Percentiles rank a stretch among this genome's conserved stretches.
These are phyloP conservation scores for Podospora anserina DNA, from an alignment of 495 filamentous ascomycete genomes.

Conservation along the genomic window DNA sequence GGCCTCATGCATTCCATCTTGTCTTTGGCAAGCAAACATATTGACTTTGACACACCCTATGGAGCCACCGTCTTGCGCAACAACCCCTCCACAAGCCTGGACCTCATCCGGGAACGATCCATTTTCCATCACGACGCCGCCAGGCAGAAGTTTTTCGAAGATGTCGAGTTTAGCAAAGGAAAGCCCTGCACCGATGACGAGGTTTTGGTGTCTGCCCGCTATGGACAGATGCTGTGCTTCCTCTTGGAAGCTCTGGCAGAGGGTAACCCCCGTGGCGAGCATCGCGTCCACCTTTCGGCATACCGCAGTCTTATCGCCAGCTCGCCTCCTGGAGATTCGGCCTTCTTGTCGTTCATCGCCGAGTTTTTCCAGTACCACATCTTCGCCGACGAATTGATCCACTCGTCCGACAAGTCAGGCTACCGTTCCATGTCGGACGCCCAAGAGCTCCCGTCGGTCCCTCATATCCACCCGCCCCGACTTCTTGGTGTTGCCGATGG, in stretches of 20 bases:
- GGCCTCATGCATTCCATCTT: slow-evolving; percentile 93
- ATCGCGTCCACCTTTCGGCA: slow-evolving; percentile 75
- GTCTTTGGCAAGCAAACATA: slow-evolving; percentile 78
- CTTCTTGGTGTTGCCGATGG: slow-evolving; percentile 86
- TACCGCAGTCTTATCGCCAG: slow-evolving; percentile 67
- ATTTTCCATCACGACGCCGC: slow-evolving; percentile 60
- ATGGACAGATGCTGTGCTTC: slow-evolving; percentile 70
- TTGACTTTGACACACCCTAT: slow-evolving; percentile 56
- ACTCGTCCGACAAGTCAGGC: slow-evolving; percentile 42
- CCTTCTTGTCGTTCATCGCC: slow-evolving; percentile 76
- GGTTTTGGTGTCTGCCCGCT: slow-evolving; percentile 62
- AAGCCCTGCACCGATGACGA: slow-evolving; percentile 42
- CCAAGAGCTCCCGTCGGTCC: slow-evolving; percentile 62
- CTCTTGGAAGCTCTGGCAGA: slow-evolving; percentile 78
- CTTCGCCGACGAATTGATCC: slow-evolving; percentile 75
- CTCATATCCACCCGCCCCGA: slow-evolving; percentile 71
- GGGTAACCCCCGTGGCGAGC: slow-evolving; percentile 71
- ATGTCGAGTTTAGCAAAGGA: slow-evolving; percentile 40
- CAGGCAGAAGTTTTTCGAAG: slow-evolving; percentile 53
- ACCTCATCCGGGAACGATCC: slow-evolving; percentile 45
- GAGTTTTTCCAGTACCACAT: slow-evolving; percentile 95
- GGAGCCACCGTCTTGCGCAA: slow-evolving; percentile 45
- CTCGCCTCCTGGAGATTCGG: slow-evolving; percentile 57
- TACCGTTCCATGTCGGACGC: slow-evolving; percentile 44
- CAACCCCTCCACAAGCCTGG: slow-evolving; percentile 40